phyloP scores from a whole-genome alignment of 1,139 yeast species.

The Groenewaldozyma auringiensis region DNA sequence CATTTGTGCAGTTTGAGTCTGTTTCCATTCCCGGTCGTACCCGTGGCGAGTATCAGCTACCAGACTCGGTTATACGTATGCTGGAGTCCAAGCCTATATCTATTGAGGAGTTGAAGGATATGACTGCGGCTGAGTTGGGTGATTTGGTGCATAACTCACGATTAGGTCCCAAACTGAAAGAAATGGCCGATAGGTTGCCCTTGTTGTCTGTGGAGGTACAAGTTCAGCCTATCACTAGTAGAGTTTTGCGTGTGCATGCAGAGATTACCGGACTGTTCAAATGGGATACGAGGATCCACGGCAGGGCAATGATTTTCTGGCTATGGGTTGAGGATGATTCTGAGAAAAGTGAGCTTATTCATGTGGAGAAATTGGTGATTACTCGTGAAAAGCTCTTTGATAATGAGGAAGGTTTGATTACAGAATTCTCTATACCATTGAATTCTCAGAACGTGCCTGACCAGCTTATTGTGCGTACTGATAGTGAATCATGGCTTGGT shows the following conservation, averaged over 20 bases:
- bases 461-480: slow-evolving; percentile 68
- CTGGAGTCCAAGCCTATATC: slow-evolving; percentile 59
- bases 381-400: slow-evolving; percentile 47
- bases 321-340: slow-evolving; percentile 82
- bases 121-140: slow-evolving; percentile 73
- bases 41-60: slow-evolving; percentile 32
- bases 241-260: slow-evolving; percentile 76
- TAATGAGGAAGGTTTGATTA: slow-evolving; percentile 48
- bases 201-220: slow-evolving; percentile 58
- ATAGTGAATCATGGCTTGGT: slow-evolving; percentile 88
- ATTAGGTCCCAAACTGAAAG: slow-evolving; percentile 59
- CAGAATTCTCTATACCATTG: slow-evolving; percentile 88
- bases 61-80: slow-evolving; percentile 54
- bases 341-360: slow-evolving; percentile 57
- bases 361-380: slow-evolving; percentile 72
- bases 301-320: slow-evolving; percentile 84
- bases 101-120: slow-evolving; percentile 64
- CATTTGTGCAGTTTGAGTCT: slow-evolving; percentile 70
- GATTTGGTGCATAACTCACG: slow-evolving; percentile 76
- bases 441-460: slow-evolving; percentile 78
- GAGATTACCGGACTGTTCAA: slow-evolving; percentile 63
- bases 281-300: slow-evolving; percentile 82
- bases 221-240: slow-evolving; percentile 82
- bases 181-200: slow-evolving; percentile 67
- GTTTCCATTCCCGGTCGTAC: slow-evolving; percentile 5